A percentile compares a stretch with the other conserved stretches of the same genome.
These are phyloP conservation scores for Monosporascus cannonballus DNA, from an alignment of 2,329 filamentous ascomycete genomes.

Conservation along the genomic window DNA sequence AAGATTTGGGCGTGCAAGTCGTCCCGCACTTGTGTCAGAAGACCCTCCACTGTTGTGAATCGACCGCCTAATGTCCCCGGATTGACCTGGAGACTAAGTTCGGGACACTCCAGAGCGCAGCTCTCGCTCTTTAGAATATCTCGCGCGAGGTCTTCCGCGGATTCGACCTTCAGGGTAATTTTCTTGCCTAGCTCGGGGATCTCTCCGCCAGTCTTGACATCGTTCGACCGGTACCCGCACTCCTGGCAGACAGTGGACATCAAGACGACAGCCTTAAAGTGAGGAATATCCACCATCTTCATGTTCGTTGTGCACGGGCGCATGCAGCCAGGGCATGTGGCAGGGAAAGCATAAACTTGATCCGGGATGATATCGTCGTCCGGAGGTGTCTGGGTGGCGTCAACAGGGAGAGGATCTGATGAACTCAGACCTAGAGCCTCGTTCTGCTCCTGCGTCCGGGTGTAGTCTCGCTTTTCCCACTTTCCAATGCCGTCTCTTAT, in stretches of 20 bases:
- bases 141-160: slow-evolving; percentile 67
- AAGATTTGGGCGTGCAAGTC: slow-evolving; percentile 88
- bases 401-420: slow-evolving; percentile 44
- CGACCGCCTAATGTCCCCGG: slow-evolving; percentile 91
- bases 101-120: slow-evolving; percentile 78
- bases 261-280: slow-evolving; percentile 95
- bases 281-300: slow-evolving; percentile 97
- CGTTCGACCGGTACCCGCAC: slow-evolving; percentile 92
- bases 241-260: slow-evolving; percentile 90
- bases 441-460: slow-evolving; percentile 80
- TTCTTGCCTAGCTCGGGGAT: slow-evolving; percentile 80
- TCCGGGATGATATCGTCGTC: slow-evolving; percentile 85
- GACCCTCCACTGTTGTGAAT: slow-evolving; percentile 94
- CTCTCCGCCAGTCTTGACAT: slow-evolving; percentile 94
- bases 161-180: slow-evolving; percentile 70
- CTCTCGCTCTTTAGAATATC: slow-evolving; percentile 97
- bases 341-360: slow-evolving; percentile 88
- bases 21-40: slow-evolving; percentile 85
- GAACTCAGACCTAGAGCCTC: slow-evolving; percentile 68
- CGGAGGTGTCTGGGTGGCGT: slow-evolving; percentile 34
- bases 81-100: slow-evolving; percentile 81
- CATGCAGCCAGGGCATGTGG: slow-evolving; percentile 85
- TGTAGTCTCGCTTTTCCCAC: slow-evolving; percentile 80
- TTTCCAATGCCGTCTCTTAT: slow-evolving; percentile 75
- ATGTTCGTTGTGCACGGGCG: slow-evolving; percentile 86